Conservation (phyloP, 139 green algal genomes). For the Picochlorum sp. region DNA sequence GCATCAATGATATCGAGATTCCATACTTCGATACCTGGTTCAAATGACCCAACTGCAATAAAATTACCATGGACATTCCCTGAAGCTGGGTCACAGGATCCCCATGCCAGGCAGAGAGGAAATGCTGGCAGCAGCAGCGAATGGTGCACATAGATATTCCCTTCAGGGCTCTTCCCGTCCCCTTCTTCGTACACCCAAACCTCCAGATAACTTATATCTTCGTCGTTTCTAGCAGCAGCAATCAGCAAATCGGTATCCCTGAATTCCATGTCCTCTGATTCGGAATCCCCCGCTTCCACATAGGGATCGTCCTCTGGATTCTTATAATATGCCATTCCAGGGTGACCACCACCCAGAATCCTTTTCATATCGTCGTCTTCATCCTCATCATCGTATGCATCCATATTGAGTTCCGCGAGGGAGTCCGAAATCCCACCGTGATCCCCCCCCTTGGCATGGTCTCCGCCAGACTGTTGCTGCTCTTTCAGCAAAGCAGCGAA, state of each 20-base stretch:
- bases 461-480: not conserved
- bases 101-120: conserved; percentile 81
- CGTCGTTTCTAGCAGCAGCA: conserved; percentile 81
- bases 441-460: not conserved
- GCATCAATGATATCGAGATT: conserved; percentile 82
- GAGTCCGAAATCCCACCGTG: not conserved
- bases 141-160: conserved; percentile 93
- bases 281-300: conserved; percentile 15
- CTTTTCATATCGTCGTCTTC: conserved; percentile 16
- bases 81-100: conserved; percentile 57
- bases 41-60: conserved; percentile 79
- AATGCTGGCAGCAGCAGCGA: conserved; percentile 91
- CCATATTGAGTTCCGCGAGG: conserved; percentile 92
- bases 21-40: conserved; percentile 95
- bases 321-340: conserved; percentile 41
- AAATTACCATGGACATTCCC: conserved; percentile 48
- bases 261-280: conserved; percentile 50
- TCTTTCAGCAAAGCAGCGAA: conserved; percentile 11
- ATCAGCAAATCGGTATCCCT: conserved; percentile 78
- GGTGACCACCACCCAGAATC: conserved; percentile 17
- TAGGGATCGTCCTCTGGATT: conserved; percentile 32
- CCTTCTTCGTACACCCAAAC: conserved; percentile 92
- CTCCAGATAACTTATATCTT: conserved; percentile 88
- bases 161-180: conserved; percentile 34
- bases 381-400: conserved; percentile 80